Percentiles rank a stretch among this genome's conserved stretches.
Evolutionary conservation across 257 asterid species (phyloP).

Genomic region (Ilex asprella): DNA sequence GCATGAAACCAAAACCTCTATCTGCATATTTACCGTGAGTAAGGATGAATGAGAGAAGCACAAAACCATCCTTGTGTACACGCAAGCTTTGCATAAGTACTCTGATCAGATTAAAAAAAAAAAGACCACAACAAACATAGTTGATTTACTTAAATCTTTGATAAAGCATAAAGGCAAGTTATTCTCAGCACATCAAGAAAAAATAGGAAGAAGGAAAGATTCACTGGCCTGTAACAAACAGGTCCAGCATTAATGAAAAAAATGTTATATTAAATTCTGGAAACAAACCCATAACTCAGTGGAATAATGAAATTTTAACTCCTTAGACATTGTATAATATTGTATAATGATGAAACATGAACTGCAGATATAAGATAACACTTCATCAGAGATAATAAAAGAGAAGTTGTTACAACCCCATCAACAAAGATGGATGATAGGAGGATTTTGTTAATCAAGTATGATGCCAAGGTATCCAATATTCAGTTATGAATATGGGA

Average conservation of each 20-base stretch:
- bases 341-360: neutral
- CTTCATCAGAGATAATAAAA: neutral
- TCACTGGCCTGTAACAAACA: too few species aligned
- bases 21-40: neutral
- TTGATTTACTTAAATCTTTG: too few species aligned
- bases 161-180: neutral
- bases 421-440: neutral
- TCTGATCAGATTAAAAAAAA: neutral
- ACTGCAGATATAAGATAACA: neutral
- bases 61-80: constrained; percentile 1
- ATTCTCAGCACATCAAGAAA: neutral
- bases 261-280: too few species aligned
- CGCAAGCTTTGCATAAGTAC: constrained; percentile 3
- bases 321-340: neutral
- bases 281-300: neutral
- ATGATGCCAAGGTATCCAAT: neutral
- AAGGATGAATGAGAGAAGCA: constrained; percentile 4
- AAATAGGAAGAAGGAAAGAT: too few species aligned
- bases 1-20: neutral
- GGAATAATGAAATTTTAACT: neutral
- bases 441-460: neutral
- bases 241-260: too few species aligned
- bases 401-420: neutral
- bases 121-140: neutral
- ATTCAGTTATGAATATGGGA: neutral